phyloP scores from a whole-genome alignment of 169 alveolate species.

The Babesia ovata region DNA sequence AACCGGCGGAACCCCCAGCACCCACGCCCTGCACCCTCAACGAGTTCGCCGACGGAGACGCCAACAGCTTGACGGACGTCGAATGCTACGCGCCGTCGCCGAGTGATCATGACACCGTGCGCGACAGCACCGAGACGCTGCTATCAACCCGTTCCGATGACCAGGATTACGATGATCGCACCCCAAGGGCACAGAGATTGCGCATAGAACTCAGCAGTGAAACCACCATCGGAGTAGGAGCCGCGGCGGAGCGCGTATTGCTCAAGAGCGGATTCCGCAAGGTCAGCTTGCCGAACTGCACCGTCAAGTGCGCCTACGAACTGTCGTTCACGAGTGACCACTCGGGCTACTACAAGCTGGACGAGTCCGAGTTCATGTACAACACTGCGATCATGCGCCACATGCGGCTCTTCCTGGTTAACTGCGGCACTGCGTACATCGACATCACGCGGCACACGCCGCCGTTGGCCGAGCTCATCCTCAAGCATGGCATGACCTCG shows the following conservation, averaged over 20 bases:
- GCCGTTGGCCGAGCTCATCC: conserved; percentile 49
- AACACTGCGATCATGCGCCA: conserved; percentile 32
- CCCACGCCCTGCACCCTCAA: neutral
- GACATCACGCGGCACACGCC: conserved; percentile 20
- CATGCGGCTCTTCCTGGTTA: conserved; percentile 53
- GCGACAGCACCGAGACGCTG: conserved; percentile 13
- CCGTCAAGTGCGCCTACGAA: conserved; percentile 21
- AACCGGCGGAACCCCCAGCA: neutral
- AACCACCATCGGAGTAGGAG: conserved; percentile 28
- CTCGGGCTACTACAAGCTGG: conserved; percentile 58
- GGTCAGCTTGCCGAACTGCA: conserved; percentile 5
- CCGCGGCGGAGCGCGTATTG: conserved; percentile 35
- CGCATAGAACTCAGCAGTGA: conserved; percentile 22
- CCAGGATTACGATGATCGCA: neutral
- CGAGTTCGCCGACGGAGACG: conserved; percentile 20
- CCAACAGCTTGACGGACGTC: conserved; percentile 19
- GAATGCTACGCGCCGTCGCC: conserved; percentile 14
- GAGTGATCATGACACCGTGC: conserved; percentile 7
- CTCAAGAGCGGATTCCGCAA: conserved; percentile 35
- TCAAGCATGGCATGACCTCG: conserved; percentile 35
- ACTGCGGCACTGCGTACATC: conserved; percentile 43
- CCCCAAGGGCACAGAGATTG: conserved; percentile 19
- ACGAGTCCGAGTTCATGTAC: conserved; percentile 54
- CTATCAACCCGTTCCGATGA: neutral
- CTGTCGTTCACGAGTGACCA: conserved; percentile 15